Conservation (phyloP, 768 basidiomycete species). For the Auricularia heimuer region DNA sequence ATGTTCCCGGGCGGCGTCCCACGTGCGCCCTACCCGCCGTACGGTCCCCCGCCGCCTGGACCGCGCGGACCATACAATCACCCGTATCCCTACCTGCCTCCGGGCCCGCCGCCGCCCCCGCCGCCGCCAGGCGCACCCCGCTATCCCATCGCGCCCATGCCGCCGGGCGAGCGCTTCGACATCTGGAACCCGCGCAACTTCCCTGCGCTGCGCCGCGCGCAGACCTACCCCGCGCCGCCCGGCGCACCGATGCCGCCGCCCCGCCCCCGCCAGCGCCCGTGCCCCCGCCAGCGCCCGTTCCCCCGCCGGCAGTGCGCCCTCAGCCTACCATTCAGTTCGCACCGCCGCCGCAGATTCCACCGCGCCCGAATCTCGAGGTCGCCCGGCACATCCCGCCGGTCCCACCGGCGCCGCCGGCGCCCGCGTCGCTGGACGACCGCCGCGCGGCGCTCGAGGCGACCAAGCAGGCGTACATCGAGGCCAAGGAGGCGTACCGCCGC, state of each 20-base stretch:
- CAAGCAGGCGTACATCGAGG: neutral
- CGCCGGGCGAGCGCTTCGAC: neutral
- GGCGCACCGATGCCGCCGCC: neutral
- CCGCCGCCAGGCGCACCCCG: neutral
- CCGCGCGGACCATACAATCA: neutral
- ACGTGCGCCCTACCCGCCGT: neutral
- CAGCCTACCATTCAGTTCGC: neutral
- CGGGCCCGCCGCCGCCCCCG: conserved; percentile 6
- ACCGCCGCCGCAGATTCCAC: neutral
- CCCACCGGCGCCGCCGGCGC: neutral
- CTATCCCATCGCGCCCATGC: neutral
- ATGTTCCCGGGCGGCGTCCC: conserved; percentile 2
- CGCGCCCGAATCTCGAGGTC: neutral
- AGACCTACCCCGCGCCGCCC: neutral
- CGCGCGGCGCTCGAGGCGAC: neutral
- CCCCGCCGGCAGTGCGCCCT: neutral
- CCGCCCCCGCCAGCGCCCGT: neutral
- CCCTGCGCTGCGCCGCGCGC: neutral
- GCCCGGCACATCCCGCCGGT: neutral
- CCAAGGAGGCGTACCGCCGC: neutral
- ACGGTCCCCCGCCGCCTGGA: neutral
- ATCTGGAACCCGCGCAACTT: neutral
- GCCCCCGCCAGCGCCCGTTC: neutral
- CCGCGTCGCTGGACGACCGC: neutral
- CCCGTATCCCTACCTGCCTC: neutral